Percentiles rank a stretch among this genome's conserved stretches.
These are phyloP conservation scores for Myxozyma monticola DNA, from an alignment of 805 yeast species.

Conservation along the genomic window DNA sequence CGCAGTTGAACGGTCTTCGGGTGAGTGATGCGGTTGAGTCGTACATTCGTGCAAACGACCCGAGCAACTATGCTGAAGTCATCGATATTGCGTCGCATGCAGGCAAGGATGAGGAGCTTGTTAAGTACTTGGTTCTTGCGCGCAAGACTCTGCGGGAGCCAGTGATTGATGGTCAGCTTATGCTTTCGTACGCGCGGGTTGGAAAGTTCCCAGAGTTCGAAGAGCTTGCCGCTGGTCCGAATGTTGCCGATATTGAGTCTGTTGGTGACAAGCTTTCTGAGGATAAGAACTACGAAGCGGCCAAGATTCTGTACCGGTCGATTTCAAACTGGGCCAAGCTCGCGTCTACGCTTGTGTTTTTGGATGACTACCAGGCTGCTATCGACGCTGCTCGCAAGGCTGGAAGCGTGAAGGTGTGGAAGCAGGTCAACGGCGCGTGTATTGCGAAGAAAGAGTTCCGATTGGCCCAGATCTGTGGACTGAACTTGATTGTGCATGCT, in stretches of 20 bases:
- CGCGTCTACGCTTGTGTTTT: slow-evolving; percentile 92
- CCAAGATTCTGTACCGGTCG: slow-evolving; percentile 79
- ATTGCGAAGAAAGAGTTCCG: slow-evolving; percentile 92
- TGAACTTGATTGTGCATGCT: slow-evolving; percentile 94
- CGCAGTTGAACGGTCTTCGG: slow-evolving; percentile 91
- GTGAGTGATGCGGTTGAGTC: slow-evolving; percentile 89
- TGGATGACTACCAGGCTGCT: slow-evolving; percentile 91
- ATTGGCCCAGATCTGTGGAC: slow-evolving; percentile 97
- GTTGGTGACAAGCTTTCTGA: slow-evolving; percentile 91
- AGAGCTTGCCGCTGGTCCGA: slow-evolving; percentile 76
- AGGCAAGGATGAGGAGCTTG: slow-evolving; percentile 91
- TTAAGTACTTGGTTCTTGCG: slow-evolving; percentile 86
- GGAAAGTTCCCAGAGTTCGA: slow-evolving; percentile 78
- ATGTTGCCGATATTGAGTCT: slow-evolving; percentile 86
- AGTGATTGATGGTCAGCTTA: slow-evolving; percentile 85
- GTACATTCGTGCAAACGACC: slow-evolving; percentile 87
- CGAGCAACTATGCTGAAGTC: slow-evolving; percentile 84
- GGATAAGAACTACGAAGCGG: slow-evolving; percentile 83
- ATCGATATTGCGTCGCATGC: slow-evolving; percentile 95
- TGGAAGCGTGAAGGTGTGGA: slow-evolving; percentile 90
- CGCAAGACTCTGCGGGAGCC: slow-evolving; percentile 90
- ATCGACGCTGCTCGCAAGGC: slow-evolving; percentile 99
- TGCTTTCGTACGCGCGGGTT: slow-evolving; percentile 80
- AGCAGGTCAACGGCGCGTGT: slow-evolving; percentile 95
- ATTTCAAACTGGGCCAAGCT: slow-evolving; percentile 93